Evolutionary conservation across 148 eudicot genomes (phyloP).

Genomic region (Linanthus parryae): DNA sequence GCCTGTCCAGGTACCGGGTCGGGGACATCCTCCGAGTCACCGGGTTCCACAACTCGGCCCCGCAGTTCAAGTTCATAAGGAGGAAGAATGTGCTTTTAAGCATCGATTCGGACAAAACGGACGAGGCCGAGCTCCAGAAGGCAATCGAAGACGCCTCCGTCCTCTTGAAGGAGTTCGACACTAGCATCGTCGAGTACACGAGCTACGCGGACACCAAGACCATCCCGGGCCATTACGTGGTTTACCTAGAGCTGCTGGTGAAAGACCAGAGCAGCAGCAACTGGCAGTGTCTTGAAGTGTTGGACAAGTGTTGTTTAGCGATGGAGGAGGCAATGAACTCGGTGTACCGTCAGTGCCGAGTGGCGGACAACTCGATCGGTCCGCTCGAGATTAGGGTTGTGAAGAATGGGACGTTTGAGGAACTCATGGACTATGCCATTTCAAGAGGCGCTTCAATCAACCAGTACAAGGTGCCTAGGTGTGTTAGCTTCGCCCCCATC

Average conservation of each 20-base stretch:
- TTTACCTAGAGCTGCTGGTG: conserved; percentile 40
- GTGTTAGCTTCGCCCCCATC: conserved; percentile 42
- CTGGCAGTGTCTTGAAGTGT: conserved; percentile 19
- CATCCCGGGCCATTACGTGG: conserved; percentile 56
- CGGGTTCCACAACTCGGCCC: conserved; percentile 70
- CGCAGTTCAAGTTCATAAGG: conserved; percentile 64
- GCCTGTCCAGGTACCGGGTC: conserved; percentile 65
- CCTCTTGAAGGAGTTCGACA: conserved; percentile 19
- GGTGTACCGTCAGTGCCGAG: conserved; percentile 50
- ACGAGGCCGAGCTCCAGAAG: conserved; percentile 45
- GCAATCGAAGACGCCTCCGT: conserved; percentile 33
- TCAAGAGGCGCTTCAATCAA: conserved; percentile 48
- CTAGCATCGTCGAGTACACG: conserved; percentile 47
- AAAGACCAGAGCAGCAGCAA: conserved; percentile 5
- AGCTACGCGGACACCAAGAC: conserved; percentile 46
- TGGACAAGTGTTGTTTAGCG: conserved; percentile 37
- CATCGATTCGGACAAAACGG: conserved; percentile 54
- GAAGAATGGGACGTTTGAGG: conserved; percentile 50
- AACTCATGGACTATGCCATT: conserved; percentile 61
- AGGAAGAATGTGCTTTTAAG: conserved; percentile 64
- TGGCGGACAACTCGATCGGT: conserved; percentile 42
- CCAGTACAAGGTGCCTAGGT: conserved; percentile 59
- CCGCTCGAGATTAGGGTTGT: conserved; percentile 58
- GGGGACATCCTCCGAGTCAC: conserved; percentile 73
- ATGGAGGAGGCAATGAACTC: conserved; percentile 53